Evolutionary conservation across 345 rosid genomes (phyloP).

Genomic region (Arabidopsis arenosa): DNA sequence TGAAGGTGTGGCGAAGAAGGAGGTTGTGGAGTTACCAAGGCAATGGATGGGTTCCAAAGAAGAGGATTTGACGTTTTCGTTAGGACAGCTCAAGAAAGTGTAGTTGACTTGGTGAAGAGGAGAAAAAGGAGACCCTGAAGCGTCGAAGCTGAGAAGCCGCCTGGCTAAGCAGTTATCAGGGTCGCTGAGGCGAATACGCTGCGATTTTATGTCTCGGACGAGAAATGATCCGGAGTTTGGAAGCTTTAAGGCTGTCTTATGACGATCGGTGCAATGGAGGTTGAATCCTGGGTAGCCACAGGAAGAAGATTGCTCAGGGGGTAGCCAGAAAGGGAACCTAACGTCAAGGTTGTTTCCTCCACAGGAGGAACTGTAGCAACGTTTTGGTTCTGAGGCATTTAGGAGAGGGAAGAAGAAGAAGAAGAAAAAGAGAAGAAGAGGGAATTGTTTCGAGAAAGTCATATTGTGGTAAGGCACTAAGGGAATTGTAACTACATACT

Average conservation of each 20-base stretch:
- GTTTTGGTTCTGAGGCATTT: slow-evolving; percentile 23
- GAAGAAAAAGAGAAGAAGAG: slow-evolving; percentile 38
- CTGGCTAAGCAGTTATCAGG: slow-evolving; percentile 57
- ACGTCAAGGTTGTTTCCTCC: slow-evolving; percentile 37
- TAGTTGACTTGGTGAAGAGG: not conserved
- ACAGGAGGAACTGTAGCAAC: slow-evolving; percentile 52
- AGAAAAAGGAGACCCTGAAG: slow-evolving; percentile 61
- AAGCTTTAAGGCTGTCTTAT: slow-evolving; percentile 47
- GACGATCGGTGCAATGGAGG: slow-evolving; percentile 46
- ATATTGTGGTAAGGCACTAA: slow-evolving; percentile 36
- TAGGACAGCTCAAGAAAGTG: too few species aligned
- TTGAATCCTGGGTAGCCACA: slow-evolving; percentile 64
- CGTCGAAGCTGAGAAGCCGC: slow-evolving; percentile 54
- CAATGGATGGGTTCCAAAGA: too few species aligned
- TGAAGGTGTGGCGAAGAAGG: too few species aligned
- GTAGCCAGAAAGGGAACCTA: slow-evolving; percentile 61
- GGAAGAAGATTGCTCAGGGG: slow-evolving; percentile 40
- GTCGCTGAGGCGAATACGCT: slow-evolving; percentile 56
- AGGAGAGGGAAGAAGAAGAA: slow-evolving; percentile 46
- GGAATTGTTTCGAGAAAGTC: slow-evolving; percentile 31
- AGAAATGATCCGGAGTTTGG: slow-evolving; percentile 2
- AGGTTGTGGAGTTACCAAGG: too few species aligned
- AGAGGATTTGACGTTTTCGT: too few species aligned
- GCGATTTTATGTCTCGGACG: slow-evolving; percentile 30
- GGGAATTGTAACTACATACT: slow-evolving; percentile 16